A percentile compares a stretch with the other conserved stretches of the same genome.
Evolutionary conservation across 1,284 basidiomycete species (phyloP).

Genomic region (Kwoniella shivajii): DNA sequence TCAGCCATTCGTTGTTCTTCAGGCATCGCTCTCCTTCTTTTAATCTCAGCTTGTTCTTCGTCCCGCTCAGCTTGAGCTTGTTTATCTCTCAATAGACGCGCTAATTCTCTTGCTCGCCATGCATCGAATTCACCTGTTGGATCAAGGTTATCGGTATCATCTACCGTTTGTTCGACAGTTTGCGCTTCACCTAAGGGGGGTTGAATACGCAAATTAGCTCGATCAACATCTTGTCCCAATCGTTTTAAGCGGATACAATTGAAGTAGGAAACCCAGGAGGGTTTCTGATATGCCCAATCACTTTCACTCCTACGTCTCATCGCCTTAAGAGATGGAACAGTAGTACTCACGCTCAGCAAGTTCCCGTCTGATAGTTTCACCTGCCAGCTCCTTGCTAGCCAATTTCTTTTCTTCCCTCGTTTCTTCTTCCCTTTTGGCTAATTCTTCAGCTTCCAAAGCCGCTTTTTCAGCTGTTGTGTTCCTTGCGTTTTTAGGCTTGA

Average conservation of each 20-base stretch:
- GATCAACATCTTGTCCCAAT: too few relatives aligned
- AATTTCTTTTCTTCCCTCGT: slow-evolving; percentile 44
- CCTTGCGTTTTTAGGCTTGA: slow-evolving; percentile 49
- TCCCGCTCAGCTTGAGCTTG: slow-evolving; percentile 76
- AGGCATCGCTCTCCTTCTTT: slow-evolving; percentile 83
- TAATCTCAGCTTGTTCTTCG: slow-evolving; percentile 84
- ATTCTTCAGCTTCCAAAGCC: slow-evolving; percentile 46
- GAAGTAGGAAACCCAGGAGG: too few relatives aligned
- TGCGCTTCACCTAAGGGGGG: slow-evolving; percentile 2
- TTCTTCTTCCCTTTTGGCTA: slow-evolving; percentile 42
- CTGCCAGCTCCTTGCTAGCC: slow-evolving; percentile 50
- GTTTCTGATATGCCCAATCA: too few relatives aligned
- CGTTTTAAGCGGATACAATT: too few relatives aligned
- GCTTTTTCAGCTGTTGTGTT: slow-evolving; percentile 45
- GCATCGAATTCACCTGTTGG: slow-evolving; percentile 90
- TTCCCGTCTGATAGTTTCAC: slow-evolving; percentile 53
- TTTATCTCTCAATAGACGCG: slow-evolving; percentile 86
- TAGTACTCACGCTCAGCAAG: slow-evolving; percentile 46
- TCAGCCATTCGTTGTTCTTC: slow-evolving; percentile 88
- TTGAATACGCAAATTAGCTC: not conserved
- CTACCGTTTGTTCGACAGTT: slow-evolving; percentile 57
- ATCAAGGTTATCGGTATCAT: slow-evolving; percentile 93
- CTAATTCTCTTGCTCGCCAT: slow-evolving; percentile 91
- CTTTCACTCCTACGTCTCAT: not conserved
- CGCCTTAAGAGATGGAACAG: not conserved